Conservation (phyloP, 768 basidiomycete species). For the Rhodocollybia butyracea region DNA sequence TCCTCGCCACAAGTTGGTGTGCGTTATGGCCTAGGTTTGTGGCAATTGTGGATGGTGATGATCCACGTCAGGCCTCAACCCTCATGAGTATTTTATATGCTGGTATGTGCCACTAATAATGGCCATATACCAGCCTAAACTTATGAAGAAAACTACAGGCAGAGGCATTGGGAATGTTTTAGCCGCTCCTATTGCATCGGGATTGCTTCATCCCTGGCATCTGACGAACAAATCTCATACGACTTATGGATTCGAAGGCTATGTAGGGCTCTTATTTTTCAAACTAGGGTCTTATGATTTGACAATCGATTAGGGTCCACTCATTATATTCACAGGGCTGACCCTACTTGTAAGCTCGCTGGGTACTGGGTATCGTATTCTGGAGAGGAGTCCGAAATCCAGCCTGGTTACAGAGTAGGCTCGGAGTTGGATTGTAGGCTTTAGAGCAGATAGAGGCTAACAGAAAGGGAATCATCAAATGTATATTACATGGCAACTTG, state of each 20-base stretch:
- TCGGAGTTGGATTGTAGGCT: no score
- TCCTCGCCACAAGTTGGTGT: constrained; percentile 5
- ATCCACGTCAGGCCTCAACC: constrained; percentile 3
- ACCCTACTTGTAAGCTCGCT: neutral
- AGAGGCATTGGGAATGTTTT: no score
- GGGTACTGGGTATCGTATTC: neutral
- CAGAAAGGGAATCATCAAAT: no score
- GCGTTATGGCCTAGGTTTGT: constrained; percentile 10
- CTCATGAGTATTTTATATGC: constrained; percentile 4
- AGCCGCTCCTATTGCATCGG: constrained; percentile 9
- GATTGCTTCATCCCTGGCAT: constrained; percentile 9
- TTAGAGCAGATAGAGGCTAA: no score
- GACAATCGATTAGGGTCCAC: neutral
- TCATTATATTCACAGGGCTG: constrained; percentile 2
- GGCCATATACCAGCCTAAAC: no score
- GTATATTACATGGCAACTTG: no score
- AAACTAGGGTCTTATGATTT: neutral
- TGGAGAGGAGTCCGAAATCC: no score
- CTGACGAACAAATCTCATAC: constrained; percentile 2
- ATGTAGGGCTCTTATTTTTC: constrained; percentile 3
- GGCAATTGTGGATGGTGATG: neutral
- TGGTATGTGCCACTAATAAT: neutral
- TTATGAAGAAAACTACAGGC: no score
- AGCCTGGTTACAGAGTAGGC: no score
- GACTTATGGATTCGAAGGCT: constrained; percentile 10